Evolutionary conservation across 208 protist species (phyloP), one percentile per base, ranked within the genome.

Genomic region (Trichomonas vaginalis): DNA sequence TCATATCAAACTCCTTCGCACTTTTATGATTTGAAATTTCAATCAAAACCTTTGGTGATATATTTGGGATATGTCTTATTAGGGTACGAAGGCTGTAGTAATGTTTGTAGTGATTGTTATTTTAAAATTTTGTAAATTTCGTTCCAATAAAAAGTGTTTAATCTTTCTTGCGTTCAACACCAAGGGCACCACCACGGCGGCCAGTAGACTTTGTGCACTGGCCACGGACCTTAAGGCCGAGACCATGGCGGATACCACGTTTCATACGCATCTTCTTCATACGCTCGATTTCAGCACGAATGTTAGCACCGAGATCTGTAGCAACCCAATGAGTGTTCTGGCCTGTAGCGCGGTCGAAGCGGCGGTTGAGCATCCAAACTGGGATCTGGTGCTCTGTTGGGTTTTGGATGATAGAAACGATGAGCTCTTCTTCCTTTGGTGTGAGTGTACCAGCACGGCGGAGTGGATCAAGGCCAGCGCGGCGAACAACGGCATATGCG

Each of bases 391-490:
- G n/a, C 42, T 96, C 56, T 42, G 23, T n/a, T 56, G 95, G 95
- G 95, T 90, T 96, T 49, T 96, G 62, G 46, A 87, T 86, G 39
- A 96, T 86, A 21, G 61, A 35, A n/a, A 87, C 70, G 23, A 96
- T 51, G 15, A 35, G 51, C 45, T 86, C 70, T 46, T 87, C 45
- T 37, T 86, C 62, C 83, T 87, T 37, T 42, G 51, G 8, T 47
- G 95, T 87, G n/a, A 96, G 95, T 51, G 46, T 86, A 82, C 95
- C 95, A 80, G 95, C 95, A 27, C 95, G 86, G 48, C 56, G n/a
- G 32, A 49, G 49, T 56, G 45, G 45, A 23, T 96, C 62, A 48
- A 96, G 23, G 35, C 62, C 95, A 45, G 95, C 49, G 17, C 46
- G 51, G 45, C 70, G n/a, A 35, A 12, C 17, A 40, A 96, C 70